Evolutionary conservation across 495 filamentous ascomycete species (phyloP), one percentile per base, ranked within the genome.

Genomic region (Trichoderma reesei): DNA sequence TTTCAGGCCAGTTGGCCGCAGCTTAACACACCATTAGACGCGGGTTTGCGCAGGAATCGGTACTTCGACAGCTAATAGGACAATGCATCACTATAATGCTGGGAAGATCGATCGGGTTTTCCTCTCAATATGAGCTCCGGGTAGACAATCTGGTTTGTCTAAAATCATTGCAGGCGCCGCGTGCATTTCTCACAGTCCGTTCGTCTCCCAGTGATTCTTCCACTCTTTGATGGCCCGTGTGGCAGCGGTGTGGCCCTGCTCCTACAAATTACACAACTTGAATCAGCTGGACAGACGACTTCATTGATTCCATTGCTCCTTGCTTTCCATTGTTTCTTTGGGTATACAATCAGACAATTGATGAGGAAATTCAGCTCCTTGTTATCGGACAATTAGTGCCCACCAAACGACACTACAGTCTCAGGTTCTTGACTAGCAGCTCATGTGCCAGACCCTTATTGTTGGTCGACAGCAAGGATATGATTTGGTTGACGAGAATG

Each of bases 1-100:
- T 54, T 26, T 54, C 26, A 33, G 48, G 48, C 26, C 48, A 54
- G 33, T 54, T n/a, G 26, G 48, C 48, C 48, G 42, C 42, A n/a
- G 42, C 42, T n/a, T n/a, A n/a, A 46, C n/a, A n/a, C 41, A 54
- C 20, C 20, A 54, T 33, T 56, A 34, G 51, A 56, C 20, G 51
- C 51, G 51, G 16, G n/a, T 56, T 56, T 31, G 51, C 51, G 51
- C 51, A 56, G 51, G 51, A 56, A 56, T 56, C 34, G 18, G 34
- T 56, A n/a, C 20, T 26, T 56, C 51, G 16, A 8, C 20, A 31
- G 51, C 51, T 56, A 33, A 56, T 34, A 56, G 51, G 20, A 56
- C n/a, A 56, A 56, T 56, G 51, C 51, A 56, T 34, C 51, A 56
- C 20, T 31, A 56, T 34, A 34, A 46, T 34, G 51, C 51, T 56